These are phyloP conservation scores for Gossypium longicalyx DNA, from an alignment of 345 rosid species.

Conservation along the genomic window DNA sequence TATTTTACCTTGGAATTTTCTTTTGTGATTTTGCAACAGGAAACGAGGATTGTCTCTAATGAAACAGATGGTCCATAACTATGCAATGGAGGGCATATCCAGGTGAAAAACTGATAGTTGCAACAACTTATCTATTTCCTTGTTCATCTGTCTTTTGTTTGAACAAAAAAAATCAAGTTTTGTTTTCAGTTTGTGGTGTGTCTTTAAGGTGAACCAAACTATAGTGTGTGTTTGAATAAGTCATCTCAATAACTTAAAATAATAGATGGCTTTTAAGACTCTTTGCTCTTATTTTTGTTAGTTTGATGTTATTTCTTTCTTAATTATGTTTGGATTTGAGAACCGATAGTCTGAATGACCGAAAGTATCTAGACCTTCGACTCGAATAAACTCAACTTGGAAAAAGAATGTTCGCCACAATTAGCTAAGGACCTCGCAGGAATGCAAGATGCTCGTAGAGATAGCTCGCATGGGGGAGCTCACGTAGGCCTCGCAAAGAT, in stretches of 20 bases:
- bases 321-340: not conserved
- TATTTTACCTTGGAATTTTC: not conserved
- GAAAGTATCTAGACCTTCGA: no score
- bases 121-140: not conserved
- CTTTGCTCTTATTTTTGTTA: not conserved
- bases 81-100: not conserved
- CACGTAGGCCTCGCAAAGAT: no score
- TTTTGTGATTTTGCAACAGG: conserved; percentile 3
- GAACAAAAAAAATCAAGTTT: not conserved
- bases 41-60: not conserved
- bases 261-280: not conserved
- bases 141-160: not conserved
- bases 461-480: no score
- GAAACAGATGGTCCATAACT: not conserved
- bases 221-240: not conserved
- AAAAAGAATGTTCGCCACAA: no score
- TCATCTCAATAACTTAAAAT: not conserved
- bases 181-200: not conserved
- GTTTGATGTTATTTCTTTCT: not conserved
- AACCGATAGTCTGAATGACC: no score
- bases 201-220: not conserved
- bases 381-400: no score
- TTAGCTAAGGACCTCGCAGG: no score
- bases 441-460: no score
- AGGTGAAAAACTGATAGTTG: not conserved